These are phyloP conservation scores for Phytophthora tentaculata DNA, from an alignment of 352 stramenopile species.

Conservation along the genomic window DNA sequence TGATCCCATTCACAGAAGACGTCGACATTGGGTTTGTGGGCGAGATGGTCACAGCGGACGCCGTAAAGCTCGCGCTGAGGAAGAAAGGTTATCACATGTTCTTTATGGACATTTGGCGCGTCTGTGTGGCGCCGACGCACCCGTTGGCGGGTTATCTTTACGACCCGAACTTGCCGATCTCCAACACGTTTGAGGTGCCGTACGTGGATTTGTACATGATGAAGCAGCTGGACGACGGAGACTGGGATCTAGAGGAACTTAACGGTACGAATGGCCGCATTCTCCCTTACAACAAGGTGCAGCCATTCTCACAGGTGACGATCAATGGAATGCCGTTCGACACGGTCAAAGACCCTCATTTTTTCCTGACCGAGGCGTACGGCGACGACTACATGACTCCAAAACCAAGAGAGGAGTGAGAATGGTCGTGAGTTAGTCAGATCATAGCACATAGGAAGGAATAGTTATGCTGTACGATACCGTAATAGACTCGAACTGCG, in stretches of 20 bases:
- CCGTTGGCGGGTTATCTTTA: constrained; percentile 42
- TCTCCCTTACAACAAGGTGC: constrained; percentile 25
- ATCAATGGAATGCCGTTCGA: constrained; percentile 44
- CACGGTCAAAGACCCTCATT: constrained; percentile 36
- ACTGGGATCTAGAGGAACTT: constrained; percentile 32
- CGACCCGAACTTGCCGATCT: constrained; percentile 27
- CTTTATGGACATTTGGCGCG: constrained; percentile 39
- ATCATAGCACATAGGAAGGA: constrained; percentile 1
- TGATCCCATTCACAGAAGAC: constrained; percentile 64
- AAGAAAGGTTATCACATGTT: constrained; percentile 60
- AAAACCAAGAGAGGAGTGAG: neutral
- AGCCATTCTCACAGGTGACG: constrained; percentile 26
- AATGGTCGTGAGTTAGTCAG: neutral
- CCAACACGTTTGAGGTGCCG: constrained; percentile 15
- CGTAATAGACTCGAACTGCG: neutral
- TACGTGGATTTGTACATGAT: constrained; percentile 50
- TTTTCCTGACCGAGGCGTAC: constrained; percentile 41
- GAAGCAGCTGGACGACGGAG: constrained; percentile 11
- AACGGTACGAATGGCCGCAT: constrained; percentile 17
- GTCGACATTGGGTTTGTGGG: constrained; percentile 48
- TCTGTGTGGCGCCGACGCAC: constrained; percentile 46
- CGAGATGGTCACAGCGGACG: constrained; percentile 6
- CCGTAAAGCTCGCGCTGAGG: constrained; percentile 19
- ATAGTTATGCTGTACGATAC: constrained; percentile 20
- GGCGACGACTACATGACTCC: constrained; percentile 42